Evolutionary conservation across 805 yeast species (phyloP).

Genomic region (Pichia occidentalis): DNA sequence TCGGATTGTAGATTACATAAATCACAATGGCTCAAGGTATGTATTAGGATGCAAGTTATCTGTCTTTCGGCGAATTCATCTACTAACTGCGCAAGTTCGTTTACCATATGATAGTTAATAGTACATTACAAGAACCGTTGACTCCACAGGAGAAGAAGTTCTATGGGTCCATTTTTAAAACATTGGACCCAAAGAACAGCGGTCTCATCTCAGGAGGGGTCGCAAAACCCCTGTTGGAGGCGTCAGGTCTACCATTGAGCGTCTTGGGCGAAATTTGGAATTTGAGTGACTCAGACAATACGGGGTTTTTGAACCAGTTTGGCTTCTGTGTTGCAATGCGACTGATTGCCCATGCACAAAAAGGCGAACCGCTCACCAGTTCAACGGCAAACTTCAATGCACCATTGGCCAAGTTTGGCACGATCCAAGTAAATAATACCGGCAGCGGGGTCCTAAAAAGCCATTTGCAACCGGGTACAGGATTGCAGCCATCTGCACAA

Average conservation of each 20-base stretch:
- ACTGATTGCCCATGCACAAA: conserved; percentile 80
- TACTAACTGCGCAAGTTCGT: conserved; percentile 4
- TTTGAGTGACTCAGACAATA: conserved; percentile 80
- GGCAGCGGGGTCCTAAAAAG: conserved; percentile 27
- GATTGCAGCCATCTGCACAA: conserved; percentile 2
- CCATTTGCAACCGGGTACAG: conserved; percentile 14
- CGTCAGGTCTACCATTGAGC: conserved; percentile 74
- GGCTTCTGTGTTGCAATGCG: conserved; percentile 86
- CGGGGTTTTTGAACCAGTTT: conserved; percentile 73
- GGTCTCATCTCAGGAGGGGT: conserved; percentile 87
- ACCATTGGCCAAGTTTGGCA: conserved; percentile 57
- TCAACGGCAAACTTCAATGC: conserved; percentile 49
- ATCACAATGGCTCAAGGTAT: conserved; percentile 10
- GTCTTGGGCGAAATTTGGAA: conserved; percentile 91
- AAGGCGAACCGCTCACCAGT: conserved; percentile 51
- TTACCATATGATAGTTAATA: conserved; percentile 11
- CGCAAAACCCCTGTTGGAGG: conserved; percentile 76
- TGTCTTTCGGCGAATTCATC: neutral
- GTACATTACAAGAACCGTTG: conserved; percentile 31
- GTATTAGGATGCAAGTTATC: neutral
- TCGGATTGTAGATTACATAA: no score
- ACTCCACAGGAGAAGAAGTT: conserved; percentile 71
- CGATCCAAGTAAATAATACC: conserved; percentile 29
- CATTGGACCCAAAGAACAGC: conserved; percentile 69
- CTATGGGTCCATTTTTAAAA: conserved; percentile 69